These are phyloP conservation scores for Rhododendron ferrugineum DNA, from an alignment of 148 eudicot genomes.

Conservation along the genomic window DNA sequence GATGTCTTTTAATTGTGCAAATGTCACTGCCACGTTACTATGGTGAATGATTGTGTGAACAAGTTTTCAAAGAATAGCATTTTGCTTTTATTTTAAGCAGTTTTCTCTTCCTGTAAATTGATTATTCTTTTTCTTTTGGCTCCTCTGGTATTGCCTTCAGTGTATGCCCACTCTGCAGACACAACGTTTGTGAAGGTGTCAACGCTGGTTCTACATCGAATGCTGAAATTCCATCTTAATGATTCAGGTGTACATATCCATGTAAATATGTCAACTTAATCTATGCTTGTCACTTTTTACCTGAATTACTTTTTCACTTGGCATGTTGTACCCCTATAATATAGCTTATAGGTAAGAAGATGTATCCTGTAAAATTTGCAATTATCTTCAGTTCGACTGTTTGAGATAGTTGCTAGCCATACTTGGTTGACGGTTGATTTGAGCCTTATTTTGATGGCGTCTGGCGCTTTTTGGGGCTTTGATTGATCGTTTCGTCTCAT, in stretches of 20 bases:
- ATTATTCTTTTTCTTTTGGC: neutral
- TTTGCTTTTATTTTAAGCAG: neutral
- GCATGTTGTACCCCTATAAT: neutral
- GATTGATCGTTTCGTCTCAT: neutral
- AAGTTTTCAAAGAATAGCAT: neutral
- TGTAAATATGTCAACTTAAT: neutral
- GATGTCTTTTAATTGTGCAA: neutral
- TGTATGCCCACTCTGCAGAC: constrained; percentile 76
- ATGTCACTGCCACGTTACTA: neutral
- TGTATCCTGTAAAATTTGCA: neutral
- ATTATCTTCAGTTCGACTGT: neutral
- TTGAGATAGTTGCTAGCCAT: neutral
- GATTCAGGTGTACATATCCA: constrained; percentile 14
- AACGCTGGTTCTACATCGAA: constrained; percentile 20
- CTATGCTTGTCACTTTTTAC: neutral
- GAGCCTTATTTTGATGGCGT: neutral
- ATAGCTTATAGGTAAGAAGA: neutral
- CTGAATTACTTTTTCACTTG: neutral
- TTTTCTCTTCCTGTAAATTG: neutral
- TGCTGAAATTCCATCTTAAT: constrained; percentile 15
- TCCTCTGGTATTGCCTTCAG: constrained; percentile 29
- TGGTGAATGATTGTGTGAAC: neutral
- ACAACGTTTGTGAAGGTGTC: constrained; percentile 44
- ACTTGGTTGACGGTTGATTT: neutral
- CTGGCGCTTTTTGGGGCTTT: neutral